A percentile compares a stretch with the other conserved stretches of the same genome.
Conservation (phyloP, 495 filamentous ascomycete genomes). For the Penicillium lagena region DNA sequence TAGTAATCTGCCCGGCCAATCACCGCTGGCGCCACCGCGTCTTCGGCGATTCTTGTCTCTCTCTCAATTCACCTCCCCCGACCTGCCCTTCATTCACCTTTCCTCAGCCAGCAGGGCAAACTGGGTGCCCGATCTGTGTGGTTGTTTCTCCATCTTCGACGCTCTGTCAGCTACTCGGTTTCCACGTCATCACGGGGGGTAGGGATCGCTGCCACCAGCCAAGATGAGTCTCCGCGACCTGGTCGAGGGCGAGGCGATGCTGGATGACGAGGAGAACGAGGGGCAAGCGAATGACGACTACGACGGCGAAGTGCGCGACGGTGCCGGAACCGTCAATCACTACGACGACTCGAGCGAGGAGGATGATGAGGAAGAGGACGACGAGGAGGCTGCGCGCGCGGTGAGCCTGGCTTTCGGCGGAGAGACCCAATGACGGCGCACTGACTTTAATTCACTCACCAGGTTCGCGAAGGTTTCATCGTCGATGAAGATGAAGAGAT, state of each 20-base stretch:
- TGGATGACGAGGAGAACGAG: constrained; percentile 88
- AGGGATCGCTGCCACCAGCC: constrained; percentile 19
- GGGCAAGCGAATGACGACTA: constrained; percentile 78
- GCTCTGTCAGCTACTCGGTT: not conserved
- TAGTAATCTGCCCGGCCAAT: constrained; percentile 12
- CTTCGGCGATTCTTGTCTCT: constrained; percentile 10
- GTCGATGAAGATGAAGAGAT: constrained; percentile 87
- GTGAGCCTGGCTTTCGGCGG: constrained; percentile 24
- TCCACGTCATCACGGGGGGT: constrained; percentile 2
- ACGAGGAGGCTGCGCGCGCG: constrained; percentile 64
- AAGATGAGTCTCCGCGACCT: constrained; percentile 73
- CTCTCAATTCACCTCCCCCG: constrained; percentile 7
- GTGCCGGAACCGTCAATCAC: constrained; percentile 34
- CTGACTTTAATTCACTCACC: not conserved
- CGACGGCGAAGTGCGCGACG: constrained; percentile 54
- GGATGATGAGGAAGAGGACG: constrained; percentile 94
- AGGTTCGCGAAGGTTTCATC: constrained; percentile 93
- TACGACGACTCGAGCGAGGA: constrained; percentile 87
- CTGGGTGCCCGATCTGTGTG: constrained; percentile 8
- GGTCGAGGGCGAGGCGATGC: constrained; percentile 75
- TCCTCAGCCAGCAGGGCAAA: constrained; percentile 4
- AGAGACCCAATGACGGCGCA: not conserved
- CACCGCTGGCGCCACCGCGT: constrained; percentile 15
- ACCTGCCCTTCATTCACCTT: not conserved
- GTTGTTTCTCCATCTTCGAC: constrained; percentile 1